phyloP scores from a whole-genome alignment of 2,329 filamentous ascomycete species.

The Aspergillus neotritici region DNA sequence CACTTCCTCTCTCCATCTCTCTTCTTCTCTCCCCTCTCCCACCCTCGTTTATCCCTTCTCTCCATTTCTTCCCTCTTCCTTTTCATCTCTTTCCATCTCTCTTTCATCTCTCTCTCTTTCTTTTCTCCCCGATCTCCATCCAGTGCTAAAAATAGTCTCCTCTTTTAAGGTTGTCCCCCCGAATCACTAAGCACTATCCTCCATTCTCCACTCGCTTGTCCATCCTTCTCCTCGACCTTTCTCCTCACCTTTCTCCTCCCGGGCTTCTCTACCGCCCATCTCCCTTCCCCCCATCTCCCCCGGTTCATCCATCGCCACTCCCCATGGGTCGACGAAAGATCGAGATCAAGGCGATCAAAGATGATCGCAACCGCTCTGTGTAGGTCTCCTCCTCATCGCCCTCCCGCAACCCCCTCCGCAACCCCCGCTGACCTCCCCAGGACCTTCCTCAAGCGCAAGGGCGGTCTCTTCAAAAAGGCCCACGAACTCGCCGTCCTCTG shows the following conservation, averaged over 20 bases:
- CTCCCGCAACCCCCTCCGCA: too few relatives aligned
- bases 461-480: conserved; percentile 98
- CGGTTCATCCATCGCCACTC: conserved; percentile 12
- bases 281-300: not conserved
- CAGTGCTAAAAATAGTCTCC: too few relatives aligned
- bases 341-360: conserved; percentile 99
- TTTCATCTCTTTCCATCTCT: too few relatives aligned
- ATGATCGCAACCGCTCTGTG: conserved; percentile 96
- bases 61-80: not conserved
- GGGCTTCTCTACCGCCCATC: too few relatives aligned
- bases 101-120: too few relatives aligned
- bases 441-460: conserved; percentile 97
- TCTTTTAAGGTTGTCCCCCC: too few relatives aligned
- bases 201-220: too few relatives aligned
- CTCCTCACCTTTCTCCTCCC: not conserved
- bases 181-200: too few relatives aligned
- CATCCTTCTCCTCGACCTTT: not conserved
- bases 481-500: conserved; percentile 97
- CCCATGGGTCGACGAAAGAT: conserved; percentile 97
- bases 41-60: not conserved
- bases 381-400: conserved; percentile 48
- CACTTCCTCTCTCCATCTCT: too few relatives aligned
- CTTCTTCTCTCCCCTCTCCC: too few relatives aligned
- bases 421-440: conserved; percentile 43
- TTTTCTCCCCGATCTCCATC: too few relatives aligned